Evolutionary conservation across 768 basidiomycete species (phyloP).

Genomic region (Lactarius sanguifluus): DNA sequence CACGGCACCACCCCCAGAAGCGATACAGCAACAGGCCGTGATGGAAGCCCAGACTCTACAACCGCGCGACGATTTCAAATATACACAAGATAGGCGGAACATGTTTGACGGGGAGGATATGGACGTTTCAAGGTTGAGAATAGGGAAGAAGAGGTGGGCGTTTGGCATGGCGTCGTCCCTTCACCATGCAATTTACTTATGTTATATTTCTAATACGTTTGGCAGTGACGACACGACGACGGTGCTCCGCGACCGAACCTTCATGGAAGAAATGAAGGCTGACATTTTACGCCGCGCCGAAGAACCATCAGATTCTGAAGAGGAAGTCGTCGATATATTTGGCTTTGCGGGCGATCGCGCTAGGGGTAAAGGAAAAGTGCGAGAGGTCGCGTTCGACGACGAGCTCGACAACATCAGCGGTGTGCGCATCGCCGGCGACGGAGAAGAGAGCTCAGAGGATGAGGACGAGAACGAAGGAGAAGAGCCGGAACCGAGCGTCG

Average conservation of each 20-base stretch:
- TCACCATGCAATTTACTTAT: slow-evolving; percentile 7
- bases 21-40: slow-evolving; percentile 32
- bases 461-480: slow-evolving; percentile 39
- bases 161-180: background rate
- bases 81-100: slow-evolving; percentile 57
- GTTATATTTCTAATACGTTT: slow-evolving; percentile 12
- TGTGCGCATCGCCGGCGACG: slow-evolving; percentile 59
- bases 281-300: slow-evolving; percentile 80
- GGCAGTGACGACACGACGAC: slow-evolving; percentile 47
- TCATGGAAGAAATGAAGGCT: slow-evolving; percentile 75
- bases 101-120: slow-evolving; percentile 73
- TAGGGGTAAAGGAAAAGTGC: slow-evolving; percentile 31
- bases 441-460: slow-evolving; percentile 47
- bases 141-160: slow-evolving; percentile 66
- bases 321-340: slow-evolving; percentile 49
- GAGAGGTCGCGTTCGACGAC: slow-evolving; percentile 50
- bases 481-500: slow-evolving; percentile 35
- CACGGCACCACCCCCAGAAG: slow-evolving; percentile 49
- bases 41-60: slow-evolving; percentile 16
- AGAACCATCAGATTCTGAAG: slow-evolving; percentile 53
- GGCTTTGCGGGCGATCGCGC: slow-evolving; percentile 28
- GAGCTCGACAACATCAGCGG: slow-evolving; percentile 48
- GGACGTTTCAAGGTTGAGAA: slow-evolving; percentile 55
- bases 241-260: slow-evolving; percentile 54
- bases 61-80: slow-evolving; percentile 31